Evolutionary conservation across 306 rosid species (phyloP).

Genomic region (Sicyos baderoa): DNA sequence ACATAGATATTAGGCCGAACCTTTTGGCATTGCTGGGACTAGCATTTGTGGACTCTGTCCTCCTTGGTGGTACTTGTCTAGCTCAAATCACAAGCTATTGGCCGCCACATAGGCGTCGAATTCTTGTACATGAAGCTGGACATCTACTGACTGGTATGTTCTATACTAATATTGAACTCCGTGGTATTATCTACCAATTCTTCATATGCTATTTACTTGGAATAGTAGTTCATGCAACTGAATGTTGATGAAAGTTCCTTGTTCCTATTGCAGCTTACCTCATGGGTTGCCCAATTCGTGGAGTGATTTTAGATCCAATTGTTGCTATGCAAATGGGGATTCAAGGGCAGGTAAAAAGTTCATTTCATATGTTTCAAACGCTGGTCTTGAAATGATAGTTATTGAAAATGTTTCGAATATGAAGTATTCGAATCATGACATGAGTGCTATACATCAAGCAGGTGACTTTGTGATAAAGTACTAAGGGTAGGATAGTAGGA

Average conservation of each 20-base stretch:
- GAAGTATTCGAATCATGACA: neutral
- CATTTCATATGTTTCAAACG: slow-evolving; percentile 19
- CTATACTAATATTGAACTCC: neutral
- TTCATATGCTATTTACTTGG: neutral
- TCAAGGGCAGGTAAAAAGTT: slow-evolving; percentile 79
- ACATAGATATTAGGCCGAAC: slow-evolving; percentile 82
- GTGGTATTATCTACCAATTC: neutral
- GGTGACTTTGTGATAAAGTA: neutral
- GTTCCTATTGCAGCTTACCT: slow-evolving; percentile 56
- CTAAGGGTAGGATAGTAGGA: no score
- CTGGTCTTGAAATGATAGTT: neutral
- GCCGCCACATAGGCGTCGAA: slow-evolving; percentile 83
- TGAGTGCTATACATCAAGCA: slow-evolving; percentile 5
- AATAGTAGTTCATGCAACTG: neutral
- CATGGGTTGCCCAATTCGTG: slow-evolving; percentile 94
- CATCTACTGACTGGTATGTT: slow-evolving; percentile 57
- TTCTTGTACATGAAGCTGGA: slow-evolving; percentile 93
- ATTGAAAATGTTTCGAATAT: neutral
- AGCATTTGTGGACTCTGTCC: slow-evolving; percentile 63
- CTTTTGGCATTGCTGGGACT: slow-evolving; percentile 64
- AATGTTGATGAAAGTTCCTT: neutral
- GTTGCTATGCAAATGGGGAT: slow-evolving; percentile 96
- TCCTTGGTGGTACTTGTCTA: slow-evolving; percentile 85
- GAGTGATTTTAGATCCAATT: slow-evolving; percentile 87
- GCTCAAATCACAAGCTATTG: slow-evolving; percentile 93